Evolutionary conservation across 345 rosid genomes (phyloP).

Genomic region (Ricinus communis): DNA sequence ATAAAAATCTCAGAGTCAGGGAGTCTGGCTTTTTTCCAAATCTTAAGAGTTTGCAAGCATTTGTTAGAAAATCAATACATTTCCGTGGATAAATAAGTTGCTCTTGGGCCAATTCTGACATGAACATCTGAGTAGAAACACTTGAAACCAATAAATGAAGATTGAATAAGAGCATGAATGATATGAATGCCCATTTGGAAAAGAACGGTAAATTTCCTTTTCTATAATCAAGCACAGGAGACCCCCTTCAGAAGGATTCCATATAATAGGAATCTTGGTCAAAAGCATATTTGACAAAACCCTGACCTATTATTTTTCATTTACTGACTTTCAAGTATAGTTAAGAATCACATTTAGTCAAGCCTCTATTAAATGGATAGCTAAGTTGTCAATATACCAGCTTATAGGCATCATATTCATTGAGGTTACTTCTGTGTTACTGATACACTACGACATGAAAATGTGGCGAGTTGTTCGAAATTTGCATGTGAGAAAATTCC

Average conservation of each 20-base stretch:
- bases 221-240: not conserved
- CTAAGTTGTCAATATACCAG: not conserved
- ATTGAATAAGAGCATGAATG: not conserved
- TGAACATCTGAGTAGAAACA: not conserved
- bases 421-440: not conserved
- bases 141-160: not conserved
- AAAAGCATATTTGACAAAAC: not conserved
- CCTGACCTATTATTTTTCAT: not conserved
- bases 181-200: not conserved
- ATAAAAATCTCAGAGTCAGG: not conserved
- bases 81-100: not conserved
- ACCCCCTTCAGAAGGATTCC: no score
- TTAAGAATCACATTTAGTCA: not conserved
- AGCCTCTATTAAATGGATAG: not conserved
- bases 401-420: not conserved
- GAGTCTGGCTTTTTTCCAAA: not conserved
- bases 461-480: not conserved
- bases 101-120: not conserved
- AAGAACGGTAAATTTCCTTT: not conserved
- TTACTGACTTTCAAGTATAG: not conserved
- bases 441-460: not conserved
- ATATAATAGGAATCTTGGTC: no score
- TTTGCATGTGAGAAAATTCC: conserved; percentile 3
- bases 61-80: not conserved
- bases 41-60: not conserved